A percentile compares a stretch with the other conserved stretches of the same genome.
phyloP scores from a whole-genome alignment of 805 yeast species.

The Nakazawaea holstii region DNA sequence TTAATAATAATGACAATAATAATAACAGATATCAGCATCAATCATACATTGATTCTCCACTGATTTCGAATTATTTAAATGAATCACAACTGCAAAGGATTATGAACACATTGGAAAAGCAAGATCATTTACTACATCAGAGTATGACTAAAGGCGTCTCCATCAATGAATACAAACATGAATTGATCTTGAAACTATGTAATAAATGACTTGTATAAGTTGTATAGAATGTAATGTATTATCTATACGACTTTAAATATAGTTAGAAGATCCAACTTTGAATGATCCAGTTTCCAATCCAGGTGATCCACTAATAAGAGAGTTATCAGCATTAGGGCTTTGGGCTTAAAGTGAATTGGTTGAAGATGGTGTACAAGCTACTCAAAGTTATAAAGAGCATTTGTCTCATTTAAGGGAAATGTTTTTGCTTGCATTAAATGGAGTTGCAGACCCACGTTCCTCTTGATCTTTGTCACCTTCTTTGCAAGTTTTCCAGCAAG shows the following conservation, averaged over 20 bases:
- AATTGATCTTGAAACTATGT: constrained; percentile 19
- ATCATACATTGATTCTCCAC: background rate
- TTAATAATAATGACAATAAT: too few species aligned
- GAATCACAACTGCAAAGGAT: constrained; percentile 11
- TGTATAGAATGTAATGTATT: too few species aligned
- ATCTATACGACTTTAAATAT: constrained; percentile 79
- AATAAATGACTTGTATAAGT: background rate
- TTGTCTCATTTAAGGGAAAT: constrained; percentile 48
- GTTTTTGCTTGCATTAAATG: constrained; percentile 20
- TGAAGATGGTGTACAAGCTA: constrained; percentile 67
- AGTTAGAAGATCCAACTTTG: constrained; percentile 71
- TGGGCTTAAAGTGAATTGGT: constrained; percentile 88
- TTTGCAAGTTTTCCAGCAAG: too few species aligned
- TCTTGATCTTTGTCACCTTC: too few species aligned
- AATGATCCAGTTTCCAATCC: constrained; percentile 45
- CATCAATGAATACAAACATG: constrained; percentile 23
- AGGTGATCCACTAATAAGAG: constrained; percentile 37
- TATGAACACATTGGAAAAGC: constrained; percentile 23
- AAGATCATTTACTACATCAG: constrained; percentile 24
- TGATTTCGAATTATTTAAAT: background rate
- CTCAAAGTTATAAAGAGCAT: constrained; percentile 50
- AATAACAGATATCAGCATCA: background rate
- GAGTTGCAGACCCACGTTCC: background rate
- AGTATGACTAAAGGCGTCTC: constrained; percentile 24
- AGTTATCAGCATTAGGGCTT: constrained; percentile 71